Percentiles rank a stretch among this genome's conserved stretches.
These are phyloP conservation scores for Halenospora varia DNA, from an alignment of 495 filamentous ascomycete species.

Conservation along the genomic window DNA sequence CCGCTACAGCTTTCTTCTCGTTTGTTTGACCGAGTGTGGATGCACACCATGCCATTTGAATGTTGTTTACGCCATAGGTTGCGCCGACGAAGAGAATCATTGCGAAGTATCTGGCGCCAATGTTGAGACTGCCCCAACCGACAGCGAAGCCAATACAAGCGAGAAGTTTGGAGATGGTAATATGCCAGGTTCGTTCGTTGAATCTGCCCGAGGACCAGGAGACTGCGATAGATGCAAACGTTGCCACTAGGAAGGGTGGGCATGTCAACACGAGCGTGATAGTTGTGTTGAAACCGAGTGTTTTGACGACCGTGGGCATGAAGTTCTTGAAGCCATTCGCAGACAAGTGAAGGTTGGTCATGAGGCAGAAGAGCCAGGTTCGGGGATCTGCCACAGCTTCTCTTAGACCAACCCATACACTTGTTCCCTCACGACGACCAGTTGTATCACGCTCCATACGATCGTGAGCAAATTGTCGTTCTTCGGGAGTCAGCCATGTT, in stretches of 20 bases:
- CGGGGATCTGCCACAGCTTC: slow-evolving; percentile 33
- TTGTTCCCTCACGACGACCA: slow-evolving; percentile 15
- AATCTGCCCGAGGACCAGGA: slow-evolving; percentile 36
- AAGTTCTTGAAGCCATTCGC: slow-evolving; percentile 42
- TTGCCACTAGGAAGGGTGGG: slow-evolving; percentile 42
- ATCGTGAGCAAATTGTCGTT: slow-evolving; percentile 61
- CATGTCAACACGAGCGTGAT: slow-evolving; percentile 41
- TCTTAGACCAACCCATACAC: slow-evolving; percentile 33
- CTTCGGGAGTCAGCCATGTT: slow-evolving; percentile 62
- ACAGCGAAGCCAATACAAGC: slow-evolving; percentile 42
- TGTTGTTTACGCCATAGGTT: slow-evolving; percentile 40
- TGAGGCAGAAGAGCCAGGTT: slow-evolving; percentile 35
- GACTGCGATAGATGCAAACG: slow-evolving; percentile 31
- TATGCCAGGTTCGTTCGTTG: slow-evolving; percentile 48
- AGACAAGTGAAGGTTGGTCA: slow-evolving; percentile 28
- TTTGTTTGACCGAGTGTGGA: slow-evolving; percentile 35
- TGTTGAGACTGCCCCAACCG: slow-evolving; percentile 33
- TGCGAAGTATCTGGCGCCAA: slow-evolving; percentile 37
- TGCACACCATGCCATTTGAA: slow-evolving; percentile 39
- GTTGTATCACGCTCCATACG: slow-evolving; percentile 38
- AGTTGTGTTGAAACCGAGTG: slow-evolving; percentile 37
- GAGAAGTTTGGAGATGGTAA: slow-evolving; percentile 33
- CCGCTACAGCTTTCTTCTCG: slow-evolving; percentile 39
- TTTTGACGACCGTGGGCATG: slow-evolving; percentile 43
- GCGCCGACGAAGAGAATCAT: slow-evolving; percentile 38